Base-by-base conservation (phyloP, 164 flowering plant genomes). In the Buxus sempervirens region DNA sequence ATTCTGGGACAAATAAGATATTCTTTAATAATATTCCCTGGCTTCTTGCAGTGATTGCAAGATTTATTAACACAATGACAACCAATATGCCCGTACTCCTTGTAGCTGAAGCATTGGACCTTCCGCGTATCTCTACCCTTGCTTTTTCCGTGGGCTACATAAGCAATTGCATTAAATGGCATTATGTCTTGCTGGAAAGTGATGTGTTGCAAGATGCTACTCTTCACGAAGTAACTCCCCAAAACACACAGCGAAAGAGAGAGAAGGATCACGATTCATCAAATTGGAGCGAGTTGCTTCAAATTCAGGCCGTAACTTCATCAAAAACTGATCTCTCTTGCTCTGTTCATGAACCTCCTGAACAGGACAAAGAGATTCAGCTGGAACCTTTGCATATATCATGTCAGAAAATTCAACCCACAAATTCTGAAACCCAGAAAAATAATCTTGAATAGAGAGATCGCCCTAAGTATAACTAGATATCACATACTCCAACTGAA, bases 21-120 rank as follows among this genome's bases (percentile, higher is more conserved):
- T 63, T 63, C 55, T 22, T 63, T 63, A 54, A 63, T 63, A 16
- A 63, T 63, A 63, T 63, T 54, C 19, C 55, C 55, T 9, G 16
- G 12, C 22, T 45, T 63, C 26, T 63, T 63, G 42, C 19, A 63
- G 21, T 63, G 45, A 6, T 63, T 63, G 55, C 54, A 63, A 23
- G 27, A 63, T 63, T 63, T 63, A 0, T 63, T 63, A 7, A 54
- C 22, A 63, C 65, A 63, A n/a, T 48, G n/a, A 6, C 32, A 6
- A 63, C 0, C 65, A 63, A 20, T 20, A 22, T 63, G 65, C 15
- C 65, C 55, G 23, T 13, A 63, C 16, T 45, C 20, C 21, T 63
- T 63, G 54, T 26, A 63, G 21, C 27, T 13, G 41, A 21, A 53
- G 22, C 67, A 64, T 28, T 64, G 58, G 16, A 53, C 41, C 9